A percentile compares a stretch with the other conserved stretches of the same genome.
Evolutionary conservation across 768 basidiomycete genomes (phyloP).

Genomic region (Gloeophyllum trabeum): DNA sequence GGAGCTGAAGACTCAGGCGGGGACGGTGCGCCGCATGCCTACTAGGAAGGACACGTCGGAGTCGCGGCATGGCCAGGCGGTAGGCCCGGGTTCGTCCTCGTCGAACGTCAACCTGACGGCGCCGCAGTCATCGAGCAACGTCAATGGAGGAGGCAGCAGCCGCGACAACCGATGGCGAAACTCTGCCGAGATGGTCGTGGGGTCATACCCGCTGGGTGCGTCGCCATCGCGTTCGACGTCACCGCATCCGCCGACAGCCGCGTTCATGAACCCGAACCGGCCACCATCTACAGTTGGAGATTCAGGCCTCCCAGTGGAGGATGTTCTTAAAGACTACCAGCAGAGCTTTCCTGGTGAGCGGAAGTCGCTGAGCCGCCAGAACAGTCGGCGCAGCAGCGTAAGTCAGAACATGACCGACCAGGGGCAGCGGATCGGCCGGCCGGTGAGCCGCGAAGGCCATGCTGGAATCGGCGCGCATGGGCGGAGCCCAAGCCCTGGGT

Average conservation of each 20-base stretch:
- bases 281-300: conserved; percentile 25
- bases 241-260: conserved; percentile 62
- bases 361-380: conserved; percentile 43
- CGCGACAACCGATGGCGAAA: conserved; percentile 69
- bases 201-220: conserved; percentile 46
- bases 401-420: conserved; percentile 19
- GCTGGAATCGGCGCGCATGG: conserved; percentile 78
- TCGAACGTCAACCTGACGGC: conserved; percentile 21
- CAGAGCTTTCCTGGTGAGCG: conserved; percentile 84
- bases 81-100: background rate
- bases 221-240: conserved; percentile 59
- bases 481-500: conserved; percentile 45
- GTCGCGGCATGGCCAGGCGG: conserved; percentile 4
- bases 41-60: conserved; percentile 12
- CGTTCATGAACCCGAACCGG: conserved; percentile 61
- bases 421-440: conserved; percentile 34
- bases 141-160: conserved; percentile 9
- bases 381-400: conserved; percentile 26
- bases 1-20: conserved; percentile 32
- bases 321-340: conserved; percentile 67
- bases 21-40: background rate
- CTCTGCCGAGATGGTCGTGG: conserved; percentile 73
- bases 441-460: conserved; percentile 55
- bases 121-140: conserved; percentile 19
- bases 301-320: conserved; percentile 48